A percentile compares a stretch with the other conserved stretches of the same genome.
Evolutionary conservation across 331 rosid species (phyloP).

Genomic region (Pyracantha coccinea): DNA sequence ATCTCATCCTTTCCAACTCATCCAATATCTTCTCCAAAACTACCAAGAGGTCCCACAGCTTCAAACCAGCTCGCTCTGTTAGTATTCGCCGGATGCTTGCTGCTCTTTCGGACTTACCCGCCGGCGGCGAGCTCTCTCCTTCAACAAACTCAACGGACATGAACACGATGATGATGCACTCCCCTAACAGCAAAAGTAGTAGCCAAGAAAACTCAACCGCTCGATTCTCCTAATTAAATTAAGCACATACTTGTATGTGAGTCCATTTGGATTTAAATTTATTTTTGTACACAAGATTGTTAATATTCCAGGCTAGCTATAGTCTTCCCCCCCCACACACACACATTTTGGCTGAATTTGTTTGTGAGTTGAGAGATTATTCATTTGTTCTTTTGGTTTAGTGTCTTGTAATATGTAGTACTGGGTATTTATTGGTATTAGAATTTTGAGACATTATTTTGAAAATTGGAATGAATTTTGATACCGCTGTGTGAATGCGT

Average conservation of each 20-base stretch:
- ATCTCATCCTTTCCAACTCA: slow-evolving; percentile 25
- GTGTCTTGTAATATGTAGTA: too few species aligned
- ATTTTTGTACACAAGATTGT: background rate
- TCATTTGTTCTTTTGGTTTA: background rate
- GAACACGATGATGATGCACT: background rate
- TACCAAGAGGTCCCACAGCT: slow-evolving; percentile 32
- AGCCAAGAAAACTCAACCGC: background rate
- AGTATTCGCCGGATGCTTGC: slow-evolving; percentile 59
- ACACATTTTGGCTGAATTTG: background rate
- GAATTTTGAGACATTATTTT: background rate
- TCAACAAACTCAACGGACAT: slow-evolving; percentile 6
- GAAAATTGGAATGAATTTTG: too few species aligned
- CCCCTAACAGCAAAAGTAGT: background rate
- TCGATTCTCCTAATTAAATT: background rate
- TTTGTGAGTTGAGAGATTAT: background rate
- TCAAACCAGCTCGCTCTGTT: slow-evolving; percentile 42
- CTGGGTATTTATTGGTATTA: background rate
- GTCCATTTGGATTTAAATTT: background rate
- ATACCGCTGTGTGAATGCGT: too few species aligned
- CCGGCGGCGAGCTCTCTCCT: slow-evolving; percentile 53
- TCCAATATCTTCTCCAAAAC: slow-evolving; percentile 47
- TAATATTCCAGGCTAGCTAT: background rate
- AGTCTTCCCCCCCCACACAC: too few species aligned
- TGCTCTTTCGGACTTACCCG: slow-evolving; percentile 46
- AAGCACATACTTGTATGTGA: too few species aligned